Evolutionary conservation across 1,284 basidiomycete genomes (phyloP), one percentile per base, ranked within the genome.

Genomic region (Somion occarium): DNA sequence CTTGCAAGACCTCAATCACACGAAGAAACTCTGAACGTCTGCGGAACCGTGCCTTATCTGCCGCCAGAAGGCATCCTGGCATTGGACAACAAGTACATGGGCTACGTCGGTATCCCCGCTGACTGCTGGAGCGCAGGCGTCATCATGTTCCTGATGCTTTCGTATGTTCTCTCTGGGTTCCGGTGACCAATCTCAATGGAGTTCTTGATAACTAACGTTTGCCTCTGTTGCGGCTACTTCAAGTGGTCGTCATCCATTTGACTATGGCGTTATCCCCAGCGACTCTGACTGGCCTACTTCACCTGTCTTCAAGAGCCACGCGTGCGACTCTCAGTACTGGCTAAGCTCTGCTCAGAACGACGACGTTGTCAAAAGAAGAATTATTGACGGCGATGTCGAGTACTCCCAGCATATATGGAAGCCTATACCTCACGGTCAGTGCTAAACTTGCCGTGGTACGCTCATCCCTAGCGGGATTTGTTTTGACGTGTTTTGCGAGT

Each of bases 71-170:
- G 85, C 5, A 78, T 93, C 24, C 72, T 86, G 1, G 89, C 87
- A 7, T 69, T 91, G 38, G 84, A 88, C 56, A 73, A 85, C 58
- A 82, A 82, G 56, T 73, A 86, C 51, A 67, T 85, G 46, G 80
- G 84, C 46, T 92, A 92, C 58, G 76, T 85, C 37, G 79, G 88
- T 13, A 85, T 90, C 80, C 84, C 84, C 24, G 78, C 88, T 0
- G 90, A 93, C 64, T 90, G 88, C 59, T 93, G 89, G 91, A 88
- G 87, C 56, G 78, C 84, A 9, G 90, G 89, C 7, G 78, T 91
- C 2, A 81, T 88, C 49, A 69, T 91, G 50, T 91, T 83, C 59
- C 82, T 89, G 54, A 91, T 92, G 86, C 72, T 92, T 47, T 78
- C 79, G 88, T 90, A 69, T 55, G 85, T 75, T 23, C 38, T 43